These are phyloP conservation scores for Phialophora tarda DNA, from an alignment of 2,329 filamentous ascomycete genomes.

Conservation along the genomic window DNA sequence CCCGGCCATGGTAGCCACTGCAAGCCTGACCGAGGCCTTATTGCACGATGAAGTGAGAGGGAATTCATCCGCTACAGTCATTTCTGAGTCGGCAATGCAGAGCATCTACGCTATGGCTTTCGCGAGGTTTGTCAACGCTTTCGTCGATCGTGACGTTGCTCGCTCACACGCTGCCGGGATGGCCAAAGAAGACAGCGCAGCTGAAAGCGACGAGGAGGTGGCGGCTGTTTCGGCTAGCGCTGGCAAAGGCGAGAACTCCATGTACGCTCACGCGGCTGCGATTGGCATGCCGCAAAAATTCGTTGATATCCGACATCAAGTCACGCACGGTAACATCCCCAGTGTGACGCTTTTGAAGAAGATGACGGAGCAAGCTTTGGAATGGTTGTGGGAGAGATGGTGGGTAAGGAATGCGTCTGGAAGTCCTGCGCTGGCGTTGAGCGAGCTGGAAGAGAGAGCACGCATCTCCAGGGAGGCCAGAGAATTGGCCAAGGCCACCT, in stretches of 20 bases:
- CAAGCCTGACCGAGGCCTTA: constrained; percentile 37
- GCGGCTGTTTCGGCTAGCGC: background rate
- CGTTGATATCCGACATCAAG: constrained; percentile 80
- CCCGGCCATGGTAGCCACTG: constrained; percentile 36
- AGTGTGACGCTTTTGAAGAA: constrained; percentile 69
- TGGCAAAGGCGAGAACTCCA: constrained; percentile 37
- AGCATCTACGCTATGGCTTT: constrained; percentile 41
- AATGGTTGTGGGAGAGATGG: constrained; percentile 72
- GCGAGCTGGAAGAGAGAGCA: constrained; percentile 29
- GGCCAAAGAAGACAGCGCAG: constrained; percentile 17
- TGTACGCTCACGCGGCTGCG: constrained; percentile 39
- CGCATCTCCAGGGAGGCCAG: constrained; percentile 22
- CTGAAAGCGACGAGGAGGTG: constrained; percentile 16
- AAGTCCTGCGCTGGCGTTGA: constrained; percentile 27
- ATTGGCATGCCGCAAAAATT: constrained; percentile 61
- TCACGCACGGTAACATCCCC: constrained; percentile 80
- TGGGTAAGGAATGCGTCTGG: constrained; percentile 37
- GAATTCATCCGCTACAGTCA: constrained; percentile 9
- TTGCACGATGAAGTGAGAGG: constrained; percentile 34
- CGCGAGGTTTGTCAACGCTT: constrained; percentile 40
- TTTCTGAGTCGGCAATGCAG: constrained; percentile 37
- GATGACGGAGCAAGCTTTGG: constrained; percentile 68
- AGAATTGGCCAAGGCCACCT: background rate
- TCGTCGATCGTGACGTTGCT: constrained; percentile 40
- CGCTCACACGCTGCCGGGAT: constrained; percentile 31